Evolutionary conservation across 176 grass and related monocot genomes (phyloP).

Genomic region (Neostapfia colusana): DNA sequence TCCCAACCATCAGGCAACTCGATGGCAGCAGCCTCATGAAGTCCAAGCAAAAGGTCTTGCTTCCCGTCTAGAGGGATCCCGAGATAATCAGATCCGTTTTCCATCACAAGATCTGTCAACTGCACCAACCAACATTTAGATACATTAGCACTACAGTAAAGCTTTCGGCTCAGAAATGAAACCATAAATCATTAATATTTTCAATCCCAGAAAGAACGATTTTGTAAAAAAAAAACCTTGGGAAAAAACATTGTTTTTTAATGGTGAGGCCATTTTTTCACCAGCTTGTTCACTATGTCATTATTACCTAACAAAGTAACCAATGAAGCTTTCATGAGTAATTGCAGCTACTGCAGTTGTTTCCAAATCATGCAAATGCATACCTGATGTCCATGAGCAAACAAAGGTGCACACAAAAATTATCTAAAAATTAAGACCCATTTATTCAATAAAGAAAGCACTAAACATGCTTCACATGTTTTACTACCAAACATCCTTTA

Average conservation of each 20-base stretch:
- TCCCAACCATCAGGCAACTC: conserved; percentile 87
- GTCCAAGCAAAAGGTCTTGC: conserved; percentile 69
- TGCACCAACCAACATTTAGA: conserved; percentile 43
- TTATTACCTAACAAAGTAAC: not conserved
- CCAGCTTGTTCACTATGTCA: conserved; percentile 5
- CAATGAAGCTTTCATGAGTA: conserved; percentile 13
- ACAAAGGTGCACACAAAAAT: conserved; percentile 10
- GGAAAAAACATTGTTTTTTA: conserved; percentile 11
- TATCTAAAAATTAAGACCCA: conserved; percentile 28
- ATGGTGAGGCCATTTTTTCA: not conserved
- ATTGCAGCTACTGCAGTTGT: conserved; percentile 30
- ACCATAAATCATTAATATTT: not conserved
- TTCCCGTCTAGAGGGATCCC: conserved; percentile 65
- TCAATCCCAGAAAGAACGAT: not conserved
- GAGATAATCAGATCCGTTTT: conserved; percentile 75
- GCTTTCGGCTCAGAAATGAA: conserved; percentile 29
- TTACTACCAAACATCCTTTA: conserved; percentile 22
- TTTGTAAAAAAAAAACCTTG: conserved; percentile 19
- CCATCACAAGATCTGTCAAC: conserved; percentile 81
- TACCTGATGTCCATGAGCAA: conserved; percentile 19
- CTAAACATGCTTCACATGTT: conserved; percentile 46
- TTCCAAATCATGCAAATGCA: conserved; percentile 39
- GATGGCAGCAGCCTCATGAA: conserved; percentile 59
- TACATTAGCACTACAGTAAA: conserved; percentile 7
- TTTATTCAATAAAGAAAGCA: conserved; percentile 40